Evolutionary conservation across 1,139 yeast species (phyloP), one percentile per base, ranked within the genome.

Genomic region (Waltiozyma sp.): DNA sequence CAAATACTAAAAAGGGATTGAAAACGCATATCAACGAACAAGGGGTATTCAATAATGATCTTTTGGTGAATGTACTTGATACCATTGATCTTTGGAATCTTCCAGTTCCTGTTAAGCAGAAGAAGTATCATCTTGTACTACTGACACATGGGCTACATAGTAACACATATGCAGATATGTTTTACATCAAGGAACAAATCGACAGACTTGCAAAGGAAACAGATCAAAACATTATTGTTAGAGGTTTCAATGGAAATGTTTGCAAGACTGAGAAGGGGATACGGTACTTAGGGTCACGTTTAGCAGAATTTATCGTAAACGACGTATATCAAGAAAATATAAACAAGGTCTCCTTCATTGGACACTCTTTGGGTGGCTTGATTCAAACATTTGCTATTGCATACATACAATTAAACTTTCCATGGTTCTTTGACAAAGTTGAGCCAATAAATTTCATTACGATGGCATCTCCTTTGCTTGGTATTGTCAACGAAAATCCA

Each of bases 131-230:
- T 61, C 64, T 87, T 47, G 91, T 86, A 24, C 69, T 87, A 2
- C 56, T 91, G 28, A 85, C 96, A 0, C 98, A 91, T 61, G 99
- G 99, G 0, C 65, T 91, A 37, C 96, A 88, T 59, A 86, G 96
- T 0, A 91, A 91, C 57, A 77, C 82, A 0, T 77, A 93, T 2
- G 84, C 95, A 0, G 99, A 91, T 59, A 75, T 91, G 91, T 70
- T 81, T 38, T 91, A 83, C 54, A 53, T 89, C 41, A 89, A 88
- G 58, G 97, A 91, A 54, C 75, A 75, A 53, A 75, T 91, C 4
- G 95, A 88, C 51, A 56, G 60, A 31, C 68, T 66, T 42, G 69
- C 76, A 0, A 52, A 49, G 7, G 52, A 50, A 19, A 64, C 73
- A 0, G 76, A 76, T 5, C 79, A 77, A 42, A 78, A 80, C 47